A percentile compares a stretch with the other conserved stretches of the same genome.
These are phyloP conservation scores for Zhuliangozyma parablackwelliae DNA, from an alignment of 1,139 yeast species.

Conservation along the genomic window DNA sequence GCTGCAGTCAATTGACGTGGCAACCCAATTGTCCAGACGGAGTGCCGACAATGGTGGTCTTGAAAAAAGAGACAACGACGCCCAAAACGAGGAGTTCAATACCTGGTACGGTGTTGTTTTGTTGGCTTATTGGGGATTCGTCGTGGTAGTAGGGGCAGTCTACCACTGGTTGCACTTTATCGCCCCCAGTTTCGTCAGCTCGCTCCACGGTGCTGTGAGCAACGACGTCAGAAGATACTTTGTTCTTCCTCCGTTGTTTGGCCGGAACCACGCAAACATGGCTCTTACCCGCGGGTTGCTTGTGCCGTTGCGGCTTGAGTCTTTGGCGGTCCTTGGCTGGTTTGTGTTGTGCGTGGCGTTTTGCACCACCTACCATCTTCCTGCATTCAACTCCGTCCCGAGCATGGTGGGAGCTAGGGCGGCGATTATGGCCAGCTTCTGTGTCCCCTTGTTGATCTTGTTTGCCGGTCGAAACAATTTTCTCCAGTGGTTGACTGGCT, in stretches of 20 bases:
- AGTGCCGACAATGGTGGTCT: too few species aligned
- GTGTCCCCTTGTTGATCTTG: conserved; percentile 19
- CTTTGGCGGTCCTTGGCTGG: conserved; percentile 11
- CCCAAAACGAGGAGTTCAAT: conserved; percentile 2
- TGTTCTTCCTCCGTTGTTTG: conserved; percentile 10
- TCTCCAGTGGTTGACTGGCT: conserved; percentile 23
- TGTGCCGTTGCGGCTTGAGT: conserved; percentile 21
- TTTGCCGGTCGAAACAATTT: conserved; percentile 24
- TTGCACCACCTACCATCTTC: conserved; percentile 10
- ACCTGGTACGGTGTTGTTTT: conserved; percentile 13
- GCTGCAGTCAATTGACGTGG: too few species aligned
- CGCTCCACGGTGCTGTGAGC: conserved; percentile 5
- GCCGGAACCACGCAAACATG: conserved; percentile 6
- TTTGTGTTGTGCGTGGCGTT: conserved; percentile 11
- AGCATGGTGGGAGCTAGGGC: conserved; percentile 21
- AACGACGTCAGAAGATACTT: conserved; percentile 10
- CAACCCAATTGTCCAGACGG: too few species aligned
- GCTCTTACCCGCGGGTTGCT: background rate
- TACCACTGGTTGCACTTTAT: conserved; percentile 17
- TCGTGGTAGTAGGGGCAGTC: conserved; percentile 15
- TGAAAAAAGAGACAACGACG: too few species aligned
- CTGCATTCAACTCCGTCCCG: too few species aligned
- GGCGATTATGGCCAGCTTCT: conserved; percentile 17
- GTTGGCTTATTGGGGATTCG: conserved; percentile 17
- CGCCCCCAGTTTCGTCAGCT: conserved; percentile 11